phyloP scores from a whole-genome alignment of 768 basidiomycete species.

The Ramaria sp. region DNA sequence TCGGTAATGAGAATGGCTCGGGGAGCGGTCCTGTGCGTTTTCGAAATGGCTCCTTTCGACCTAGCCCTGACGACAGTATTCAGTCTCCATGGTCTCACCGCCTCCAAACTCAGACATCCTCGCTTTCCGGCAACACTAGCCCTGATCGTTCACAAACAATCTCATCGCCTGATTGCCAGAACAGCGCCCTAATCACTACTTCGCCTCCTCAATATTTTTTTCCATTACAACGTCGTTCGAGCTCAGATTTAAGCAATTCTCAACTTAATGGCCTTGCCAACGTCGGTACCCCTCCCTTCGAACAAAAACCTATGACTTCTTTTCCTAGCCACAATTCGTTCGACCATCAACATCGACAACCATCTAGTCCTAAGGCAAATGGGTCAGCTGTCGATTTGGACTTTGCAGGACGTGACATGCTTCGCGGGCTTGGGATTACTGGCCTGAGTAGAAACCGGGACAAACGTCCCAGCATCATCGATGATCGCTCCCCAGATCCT shows the following conservation, averaged over 20 bases:
- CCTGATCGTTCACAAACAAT: constrained; percentile 37
- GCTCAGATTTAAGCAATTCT: background rate
- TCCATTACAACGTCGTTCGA: constrained; percentile 13
- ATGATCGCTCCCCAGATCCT: constrained; percentile 1
- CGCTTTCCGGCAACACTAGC: constrained; percentile 33
- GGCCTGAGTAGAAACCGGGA: constrained; percentile 4
- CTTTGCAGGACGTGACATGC: constrained; percentile 1
- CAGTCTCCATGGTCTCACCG: background rate
- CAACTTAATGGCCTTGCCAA: constrained; percentile 21
- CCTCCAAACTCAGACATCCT: background rate
- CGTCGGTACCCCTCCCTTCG: background rate
- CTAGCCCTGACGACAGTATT: background rate
- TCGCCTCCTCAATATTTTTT: constrained; percentile 34
- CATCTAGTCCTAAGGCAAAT: constrained; percentile 26
- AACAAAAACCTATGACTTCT: constrained; percentile 16
- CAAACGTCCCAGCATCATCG: background rate
- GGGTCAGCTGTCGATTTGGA: constrained; percentile 22
- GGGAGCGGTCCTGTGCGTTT: background rate
- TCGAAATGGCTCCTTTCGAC: background rate
- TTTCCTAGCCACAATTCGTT: constrained; percentile 35
- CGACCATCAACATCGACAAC: constrained; percentile 22
- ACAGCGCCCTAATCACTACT: constrained; percentile 18
- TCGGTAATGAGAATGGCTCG: constrained; percentile 1
- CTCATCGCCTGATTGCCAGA: constrained; percentile 35
- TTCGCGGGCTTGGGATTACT: constrained; percentile 6